Evolutionary conservation across 257 asterid species (phyloP), one percentile per base, ranked within the genome.

Genomic region (Salvia miltiorrhiza): DNA sequence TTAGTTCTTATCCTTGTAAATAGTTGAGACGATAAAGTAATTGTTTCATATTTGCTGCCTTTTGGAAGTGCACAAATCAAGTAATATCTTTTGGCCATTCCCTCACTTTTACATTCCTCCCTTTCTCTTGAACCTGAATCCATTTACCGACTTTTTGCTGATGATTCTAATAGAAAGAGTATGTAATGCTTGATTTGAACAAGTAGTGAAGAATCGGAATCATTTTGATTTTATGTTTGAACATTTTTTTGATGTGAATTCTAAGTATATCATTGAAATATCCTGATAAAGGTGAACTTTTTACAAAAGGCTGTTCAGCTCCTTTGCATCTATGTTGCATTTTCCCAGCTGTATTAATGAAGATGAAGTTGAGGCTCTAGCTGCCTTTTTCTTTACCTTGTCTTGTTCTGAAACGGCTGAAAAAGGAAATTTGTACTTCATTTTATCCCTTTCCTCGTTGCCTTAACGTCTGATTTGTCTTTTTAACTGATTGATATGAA

Each of bases 111-210:
- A 39, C 9, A n/a, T 5, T 39, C 43, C 9, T 53, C 16, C 23
- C 52, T 35, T 32, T 33, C 39, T 45, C 32, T 21, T 13, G 16
- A 4, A 56, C 45, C 41, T 47, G 37, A 32, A 45, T 71, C 28
- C 57, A 68, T 67, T 33, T 53, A 60, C 5, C 28, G n/a, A 43
- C 47, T 32, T 39, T 65, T 54, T 14, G 70, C 39, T 57, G n/a
- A 65, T 50, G 50, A 17, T 17, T 37, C 9, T 23, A 44, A 17
- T 72, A 45, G 17, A 59, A 21, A 32, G 9, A 21, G 17, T 12
- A 20, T 43, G 32, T 67, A 64, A 58, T 48, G 30, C 49, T 50
- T 1, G 49, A 58, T 48, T 62, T 13, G 63, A 40, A 47, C 8
- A 45, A 64, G 28, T 12, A 1, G 45, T 49, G 49, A 35, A 39